Percentiles rank a stretch among this genome's conserved stretches.
Evolutionary conservation across 805 yeast genomes (phyloP).

Genomic region (Hanseniaspora lindneri): DNA sequence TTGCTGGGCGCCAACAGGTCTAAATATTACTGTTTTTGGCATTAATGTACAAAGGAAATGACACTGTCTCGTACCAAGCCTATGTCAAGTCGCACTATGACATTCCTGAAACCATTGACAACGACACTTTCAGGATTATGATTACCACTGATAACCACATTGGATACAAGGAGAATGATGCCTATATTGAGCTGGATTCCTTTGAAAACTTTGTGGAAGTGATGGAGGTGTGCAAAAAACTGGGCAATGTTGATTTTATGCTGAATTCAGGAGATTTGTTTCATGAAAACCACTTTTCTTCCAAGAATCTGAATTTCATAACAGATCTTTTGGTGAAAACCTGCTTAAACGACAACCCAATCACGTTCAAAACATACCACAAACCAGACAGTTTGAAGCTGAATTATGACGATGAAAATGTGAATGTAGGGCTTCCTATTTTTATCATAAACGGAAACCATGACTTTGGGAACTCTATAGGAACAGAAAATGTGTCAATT

Average conservation of each 20-base stretch:
- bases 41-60: not conserved
- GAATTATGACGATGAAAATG: conserved; percentile 37
- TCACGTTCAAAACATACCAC: conserved; percentile 9
- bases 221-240: conserved; percentile 47
- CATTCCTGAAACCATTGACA: conserved; percentile 25
- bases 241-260: conserved; percentile 67
- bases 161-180: conserved; percentile 82
- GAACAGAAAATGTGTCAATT: conserved; percentile 70
- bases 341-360: conserved; percentile 13
- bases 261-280: conserved; percentile 88
- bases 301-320: conserved; percentile 34
- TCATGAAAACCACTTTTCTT: conserved; percentile 62
- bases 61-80: not conserved
- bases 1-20: no score
- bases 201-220: conserved; percentile 82
- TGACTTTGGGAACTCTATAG: conserved; percentile 71
- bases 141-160: conserved; percentile 94
- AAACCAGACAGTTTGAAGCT: conserved; percentile 5
- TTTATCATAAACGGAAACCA: conserved; percentile 93
- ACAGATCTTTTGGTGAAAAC: conserved; percentile 9
- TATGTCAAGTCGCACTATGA: not conserved
- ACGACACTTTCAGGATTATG: conserved; percentile 61
- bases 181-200: conserved; percentile 79
- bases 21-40: no score
- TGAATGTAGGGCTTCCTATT: conserved; percentile 78